Evolutionary conservation across 257 asterid genomes (phyloP), one percentile per base, ranked within the genome.

Genomic region (Coffea eugenioides): DNA sequence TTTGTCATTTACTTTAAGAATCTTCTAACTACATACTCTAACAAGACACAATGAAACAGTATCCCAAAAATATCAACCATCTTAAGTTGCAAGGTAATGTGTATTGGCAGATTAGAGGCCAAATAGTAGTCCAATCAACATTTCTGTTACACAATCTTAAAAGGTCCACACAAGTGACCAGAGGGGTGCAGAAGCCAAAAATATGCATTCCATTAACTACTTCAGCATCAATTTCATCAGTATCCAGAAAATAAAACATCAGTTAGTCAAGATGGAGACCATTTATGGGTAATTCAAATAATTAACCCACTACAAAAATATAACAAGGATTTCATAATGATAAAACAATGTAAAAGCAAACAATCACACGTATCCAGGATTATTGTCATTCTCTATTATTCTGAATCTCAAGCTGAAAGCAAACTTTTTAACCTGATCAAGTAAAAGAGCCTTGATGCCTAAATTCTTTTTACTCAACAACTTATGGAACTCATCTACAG

Each of bases 381-480:
- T 75, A 71, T 49, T 79, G 12, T 6, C 52, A 68, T 65, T 71
- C 41, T 59, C 41, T 59, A 61, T 46, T 69, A 27, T 69, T 46
- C 43, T 52, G 43, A 45, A 69, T 36, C 5, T 61, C 18, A 25
- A 39, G 39, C 54, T 3, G 75, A 65, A 52, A 70, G 51, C 64
- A 83, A 72, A 79, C 0, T 25, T 49, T 25, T 21, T 71, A 31
- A 96, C 99, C 99, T 94, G 99, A 90, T 96, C 99, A 88, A 96
- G 98, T 81, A 96, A 87, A 85, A 96, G 96, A 76, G 98, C 95
- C 92, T 96, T 96, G 81, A 96, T 89, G 76, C 97, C 98, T 80
- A 84, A 89, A 82, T 92, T 96, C 94, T 94, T 96, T 87, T 92
- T 96, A 84, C 85, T 86, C 87, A 94, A 84, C 80, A 91, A 84